Base-by-base conservation (phyloP, 1,284 basidiomycete genomes). In the Boletus hoseneyae region DNA sequence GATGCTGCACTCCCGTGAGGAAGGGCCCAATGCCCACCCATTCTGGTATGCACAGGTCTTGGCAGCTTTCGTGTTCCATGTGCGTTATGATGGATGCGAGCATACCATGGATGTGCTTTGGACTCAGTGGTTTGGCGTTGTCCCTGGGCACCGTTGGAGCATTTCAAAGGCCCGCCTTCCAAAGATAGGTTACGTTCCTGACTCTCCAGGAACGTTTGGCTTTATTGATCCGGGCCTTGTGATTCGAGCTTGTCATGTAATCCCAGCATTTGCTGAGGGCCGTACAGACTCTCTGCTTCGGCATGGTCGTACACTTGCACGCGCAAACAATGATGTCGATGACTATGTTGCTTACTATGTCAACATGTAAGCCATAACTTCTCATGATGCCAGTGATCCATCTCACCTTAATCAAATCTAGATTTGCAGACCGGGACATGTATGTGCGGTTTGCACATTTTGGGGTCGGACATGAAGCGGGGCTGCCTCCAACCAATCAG, bases 21-120 rank as follows among this genome's bases (percentile, higher is more conserved):
- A 54, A 15, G 29, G 33, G 0, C 13, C 30, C 1, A 19, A 48
- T 8, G 6, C 43, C 1, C 59, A 58, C 16, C 58, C 56, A 0
- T 60, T 56, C 19, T 60, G 56, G 56, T 61, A 61, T 51, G 57
- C 52, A 0, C 3, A 49, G 7, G 48, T 61, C 0, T 19, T 61
- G 1, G 34, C 29, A 2, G 45, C 23, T 4, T 41, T 39, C 18
- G 8, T 21, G 2, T 18, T 29, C 15, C 11, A 16, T 11, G 40
- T 42, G 10, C 1, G 13, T 19, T 32, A 42, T 12, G 16, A 8
- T 19, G 40, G 40, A 4, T 5, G 16, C 18, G 16, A 47, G 5
- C 19, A 40, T 7, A 23, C 27, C 2, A 53, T 64, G 38, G 56
- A 65, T 10, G 11, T 65, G 3, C n/a, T 63, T 0, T 64, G 55